Percentiles rank a stretch among this genome's conserved stretches.
phyloP scores from a whole-genome alignment of 768 basidiomycete genomes.

The Russula lepida region DNA sequence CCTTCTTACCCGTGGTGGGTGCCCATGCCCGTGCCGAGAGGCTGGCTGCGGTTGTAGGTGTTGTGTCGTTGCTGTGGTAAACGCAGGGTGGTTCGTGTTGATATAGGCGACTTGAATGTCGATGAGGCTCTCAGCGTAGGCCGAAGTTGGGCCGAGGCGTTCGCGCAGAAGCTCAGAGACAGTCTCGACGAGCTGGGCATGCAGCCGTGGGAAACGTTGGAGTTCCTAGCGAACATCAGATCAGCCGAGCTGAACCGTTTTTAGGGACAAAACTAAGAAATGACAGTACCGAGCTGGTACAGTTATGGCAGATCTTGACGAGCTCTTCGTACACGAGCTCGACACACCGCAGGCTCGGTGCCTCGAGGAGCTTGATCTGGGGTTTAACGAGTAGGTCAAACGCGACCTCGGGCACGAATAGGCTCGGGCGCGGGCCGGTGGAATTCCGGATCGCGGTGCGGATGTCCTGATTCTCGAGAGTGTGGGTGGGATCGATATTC shows the following conservation, averaged over 20 bases:
- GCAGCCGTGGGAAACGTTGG: constrained; percentile 88
- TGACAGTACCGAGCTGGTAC: constrained; percentile 71
- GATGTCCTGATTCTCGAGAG: constrained; percentile 90
- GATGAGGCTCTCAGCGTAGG: constrained; percentile 94
- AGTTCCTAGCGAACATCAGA: constrained; percentile 55
- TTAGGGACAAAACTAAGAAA: not conserved
- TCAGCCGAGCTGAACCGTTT: not conserved
- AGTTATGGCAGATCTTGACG: constrained; percentile 99
- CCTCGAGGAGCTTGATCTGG: constrained; percentile 92
- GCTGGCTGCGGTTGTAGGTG: constrained; percentile 44
- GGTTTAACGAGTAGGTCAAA: constrained; percentile 97
- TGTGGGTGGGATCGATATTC: constrained; percentile 83
- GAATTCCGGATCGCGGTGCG: constrained; percentile 98
- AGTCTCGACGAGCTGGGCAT: constrained; percentile 89
- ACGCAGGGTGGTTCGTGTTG: constrained; percentile 97
- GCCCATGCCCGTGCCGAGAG: constrained; percentile 35
- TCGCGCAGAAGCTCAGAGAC: constrained; percentile 96
- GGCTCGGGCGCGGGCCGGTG: constrained; percentile 89
- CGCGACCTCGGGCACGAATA: constrained; percentile 95
- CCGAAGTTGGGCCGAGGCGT: constrained; percentile 90
- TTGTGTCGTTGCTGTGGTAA: constrained; percentile 68
- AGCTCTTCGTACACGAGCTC: constrained; percentile 98
- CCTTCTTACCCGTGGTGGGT: constrained; percentile 44
- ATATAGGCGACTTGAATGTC: constrained; percentile 98
- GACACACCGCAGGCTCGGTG: constrained; percentile 90